Evolutionary conservation across 2,329 filamentous ascomycete genomes (phyloP), one percentile per base, ranked within the genome.

Genomic region (Sporothrix brunneoviolacea): DNA sequence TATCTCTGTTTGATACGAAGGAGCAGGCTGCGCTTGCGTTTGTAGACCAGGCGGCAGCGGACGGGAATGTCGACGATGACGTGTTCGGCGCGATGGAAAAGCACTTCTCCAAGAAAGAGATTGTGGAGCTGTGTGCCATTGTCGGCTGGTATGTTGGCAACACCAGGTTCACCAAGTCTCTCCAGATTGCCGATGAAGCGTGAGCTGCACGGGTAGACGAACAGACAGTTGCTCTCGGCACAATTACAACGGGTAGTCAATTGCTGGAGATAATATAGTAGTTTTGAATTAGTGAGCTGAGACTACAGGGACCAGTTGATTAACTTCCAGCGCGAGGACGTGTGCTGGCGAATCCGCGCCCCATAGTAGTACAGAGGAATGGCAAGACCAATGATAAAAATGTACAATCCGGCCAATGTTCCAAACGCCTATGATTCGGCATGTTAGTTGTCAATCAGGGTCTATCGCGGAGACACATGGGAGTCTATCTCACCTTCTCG

Each of bases 301-400:
- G 33, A n/a, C 33, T 36, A 36, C 33, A 36, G 33, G 7, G 33
- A 15, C 35, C 35, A 37, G 35, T 19, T 37, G 16, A 33, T 18
- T 10, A 24, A 21, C 21, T 16, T 13, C 39, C 39, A 42, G 22
- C 19, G 22, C 8, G 39, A 16, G 8, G 28, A 41, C 27, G 19
- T 37, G 22, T 42, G n/a, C 6, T 22, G 15, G 15, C 22, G 39
- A 32, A 28, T 36, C 10, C 30, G 4, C 6, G 32, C 7, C 3
- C 46, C 46, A 24, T 7, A 48, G 28, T 15, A 41, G 37, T 32
- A 32, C 13, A 48, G 30, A 13, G 46, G 46, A 8, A 48, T 28
- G 28, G 37, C 38, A 8, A 41, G 46, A 3, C 21, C 27, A 15
- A 22, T 28, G 21, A 48, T n/a, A 37, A 24, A 27, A 15, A 36